Evolutionary conservation across 225 moss, liverwort and hornwort genomes (phyloP).

Genomic region (Pseudoscleropodium purum): DNA sequence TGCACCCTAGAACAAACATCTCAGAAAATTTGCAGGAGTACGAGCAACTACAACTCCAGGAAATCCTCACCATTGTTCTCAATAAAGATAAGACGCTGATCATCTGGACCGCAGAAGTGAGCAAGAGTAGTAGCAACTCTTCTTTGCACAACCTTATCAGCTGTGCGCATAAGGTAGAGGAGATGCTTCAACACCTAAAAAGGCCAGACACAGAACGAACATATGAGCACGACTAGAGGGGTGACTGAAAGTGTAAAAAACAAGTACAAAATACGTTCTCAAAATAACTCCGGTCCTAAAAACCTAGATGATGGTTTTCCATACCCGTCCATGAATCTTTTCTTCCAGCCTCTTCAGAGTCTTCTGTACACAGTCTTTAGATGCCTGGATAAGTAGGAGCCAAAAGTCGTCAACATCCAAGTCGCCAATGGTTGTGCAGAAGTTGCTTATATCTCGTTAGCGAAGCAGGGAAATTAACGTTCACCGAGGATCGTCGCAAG

Average conservation of each 20-base stretch:
- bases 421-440: neutral
- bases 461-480: neutral
- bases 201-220: neutral
- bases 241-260: neutral
- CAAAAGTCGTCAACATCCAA: neutral
- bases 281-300: neutral
- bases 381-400: conserved; percentile 50
- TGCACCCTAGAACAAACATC: neutral
- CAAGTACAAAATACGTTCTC: neutral
- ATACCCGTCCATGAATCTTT: conserved; percentile 93
- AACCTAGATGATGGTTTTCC: neutral
- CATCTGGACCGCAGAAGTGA: conserved; percentile 85
- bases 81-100: conserved; percentile 90
- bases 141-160: conserved; percentile 86
- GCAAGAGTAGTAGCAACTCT: conserved; percentile 92
- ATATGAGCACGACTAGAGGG: neutral
- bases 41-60: neutral
- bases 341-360: conserved; percentile 94
- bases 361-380: conserved; percentile 97
- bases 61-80: conserved; percentile 72
- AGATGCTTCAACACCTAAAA: conserved; percentile 89
- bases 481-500: neutral
- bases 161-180: conserved; percentile 85
- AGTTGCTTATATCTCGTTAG: neutral
- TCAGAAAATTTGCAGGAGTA: neutral